Percentiles rank a stretch among this genome's conserved stretches.
Conservation (phyloP, 139 green algal species). For the Chlorella ohadii region DNA sequence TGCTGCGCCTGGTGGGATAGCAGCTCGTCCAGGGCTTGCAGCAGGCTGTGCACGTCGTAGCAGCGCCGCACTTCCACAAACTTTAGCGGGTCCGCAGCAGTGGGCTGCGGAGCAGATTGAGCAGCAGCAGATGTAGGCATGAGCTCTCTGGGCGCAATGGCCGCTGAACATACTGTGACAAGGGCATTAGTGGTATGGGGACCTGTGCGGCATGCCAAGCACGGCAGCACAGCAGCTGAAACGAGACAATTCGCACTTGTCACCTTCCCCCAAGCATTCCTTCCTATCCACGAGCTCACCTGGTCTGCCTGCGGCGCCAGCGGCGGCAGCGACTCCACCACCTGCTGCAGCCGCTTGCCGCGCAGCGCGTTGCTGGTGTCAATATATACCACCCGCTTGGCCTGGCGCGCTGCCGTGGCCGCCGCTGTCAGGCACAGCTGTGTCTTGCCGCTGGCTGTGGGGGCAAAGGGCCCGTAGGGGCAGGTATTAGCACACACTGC, state of each 20-base stretch:
- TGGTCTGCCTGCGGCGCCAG: too few species aligned
- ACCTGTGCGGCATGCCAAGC: too few species aligned
- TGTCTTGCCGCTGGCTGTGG: slow-evolving; percentile 46
- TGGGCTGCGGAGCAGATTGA: too few species aligned
- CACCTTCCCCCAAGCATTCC: too few species aligned
- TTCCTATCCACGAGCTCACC: too few species aligned
- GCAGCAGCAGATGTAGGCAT: too few species aligned
- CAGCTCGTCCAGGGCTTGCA: slow-evolving; percentile 30
- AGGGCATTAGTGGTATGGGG: too few species aligned
- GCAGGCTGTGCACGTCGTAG: slow-evolving; percentile 37
- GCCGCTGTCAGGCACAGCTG: slow-evolving; percentile 43
- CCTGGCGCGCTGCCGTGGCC: neutral
- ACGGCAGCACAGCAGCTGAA: too few species aligned
- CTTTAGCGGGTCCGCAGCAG: neutral
- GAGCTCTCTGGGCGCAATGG: too few species aligned
- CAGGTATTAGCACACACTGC: neutral
- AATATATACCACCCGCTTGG: slow-evolving; percentile 35
- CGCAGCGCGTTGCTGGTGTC: slow-evolving; percentile 47
- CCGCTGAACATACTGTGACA: too few species aligned
- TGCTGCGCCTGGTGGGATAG: slow-evolving; percentile 12
- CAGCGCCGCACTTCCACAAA: slow-evolving; percentile 21
- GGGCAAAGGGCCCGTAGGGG: too few species aligned
- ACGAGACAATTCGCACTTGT: too few species aligned
- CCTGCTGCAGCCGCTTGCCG: neutral
- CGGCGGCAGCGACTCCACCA: slow-evolving; percentile 6